A percentile compares a stretch with the other conserved stretches of the same genome.
phyloP scores from a whole-genome alignment of 2,329 filamentous ascomycete species.

The Apiospora arundinis region DNA sequence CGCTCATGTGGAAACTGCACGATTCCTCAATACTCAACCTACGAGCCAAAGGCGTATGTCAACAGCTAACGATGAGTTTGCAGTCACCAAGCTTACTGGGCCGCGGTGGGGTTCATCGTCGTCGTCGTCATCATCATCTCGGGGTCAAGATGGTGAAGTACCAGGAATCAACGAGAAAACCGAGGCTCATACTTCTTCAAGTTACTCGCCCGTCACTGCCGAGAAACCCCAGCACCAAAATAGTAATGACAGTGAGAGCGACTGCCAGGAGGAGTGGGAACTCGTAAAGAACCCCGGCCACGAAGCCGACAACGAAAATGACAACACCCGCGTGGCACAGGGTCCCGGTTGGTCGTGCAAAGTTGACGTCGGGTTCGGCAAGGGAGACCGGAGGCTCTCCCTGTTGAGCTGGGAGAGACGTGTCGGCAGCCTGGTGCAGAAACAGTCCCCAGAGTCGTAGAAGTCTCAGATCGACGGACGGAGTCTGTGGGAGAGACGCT shows the following conservation, averaged over 20 bases:
- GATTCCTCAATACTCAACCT: background rate
- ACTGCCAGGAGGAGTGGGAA: background rate
- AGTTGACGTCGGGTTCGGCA: background rate
- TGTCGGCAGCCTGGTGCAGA: background rate
- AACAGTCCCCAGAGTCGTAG: background rate
- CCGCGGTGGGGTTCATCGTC: background rate
- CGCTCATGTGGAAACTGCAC: background rate
- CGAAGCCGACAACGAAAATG: background rate
- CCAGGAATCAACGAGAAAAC: background rate
- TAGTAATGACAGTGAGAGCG: background rate
- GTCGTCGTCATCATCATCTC: background rate
- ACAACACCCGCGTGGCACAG: slow-evolving; percentile 1
- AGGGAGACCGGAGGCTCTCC: background rate
- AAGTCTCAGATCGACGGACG: too few relatives aligned
- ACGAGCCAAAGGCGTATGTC: background rate
- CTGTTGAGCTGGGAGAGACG: background rate
- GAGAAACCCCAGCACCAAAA: background rate
- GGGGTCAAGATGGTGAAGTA: background rate
- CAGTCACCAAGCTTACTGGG: slow-evolving; percentile 1
- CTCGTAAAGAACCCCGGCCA: background rate
- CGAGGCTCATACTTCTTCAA: background rate
- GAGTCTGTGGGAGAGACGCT: too few relatives aligned
- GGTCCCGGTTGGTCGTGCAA: background rate
- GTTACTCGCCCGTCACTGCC: background rate
- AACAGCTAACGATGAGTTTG: background rate